These are phyloP conservation scores for Didymella glomerata DNA, from an alignment of 2,329 filamentous ascomycete species.

Conservation along the genomic window DNA sequence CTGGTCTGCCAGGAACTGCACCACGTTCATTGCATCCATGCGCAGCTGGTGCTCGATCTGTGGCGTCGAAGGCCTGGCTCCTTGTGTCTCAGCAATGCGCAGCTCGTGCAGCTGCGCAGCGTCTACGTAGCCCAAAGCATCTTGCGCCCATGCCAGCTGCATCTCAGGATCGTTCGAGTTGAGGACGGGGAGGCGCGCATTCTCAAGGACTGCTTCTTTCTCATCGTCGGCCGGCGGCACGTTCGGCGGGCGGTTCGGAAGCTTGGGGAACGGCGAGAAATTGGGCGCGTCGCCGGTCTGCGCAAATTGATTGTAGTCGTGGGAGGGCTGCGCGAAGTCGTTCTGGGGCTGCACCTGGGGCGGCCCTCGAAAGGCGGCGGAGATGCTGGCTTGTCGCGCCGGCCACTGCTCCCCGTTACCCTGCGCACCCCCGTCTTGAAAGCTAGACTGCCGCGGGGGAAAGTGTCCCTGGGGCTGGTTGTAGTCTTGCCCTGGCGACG, in stretches of 20 bases:
- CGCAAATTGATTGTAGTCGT: conserved; percentile 52
- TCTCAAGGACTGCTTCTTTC: conserved; percentile 88
- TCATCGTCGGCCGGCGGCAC: conserved; percentile 94
- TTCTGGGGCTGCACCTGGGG: conserved; percentile 45
- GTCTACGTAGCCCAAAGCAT: conserved; percentile 88
- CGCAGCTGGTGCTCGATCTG: conserved; percentile 87
- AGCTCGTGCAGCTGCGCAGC: conserved; percentile 79
- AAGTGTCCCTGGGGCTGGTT: conserved; percentile 40
- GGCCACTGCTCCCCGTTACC: conserved; percentile 42
- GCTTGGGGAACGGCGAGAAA: conserved; percentile 90
- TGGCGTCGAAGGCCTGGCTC: conserved; percentile 77
- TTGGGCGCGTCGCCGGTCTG: conserved; percentile 68
- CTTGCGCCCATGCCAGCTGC: conserved; percentile 96
- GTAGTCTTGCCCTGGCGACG: conserved; percentile 44
- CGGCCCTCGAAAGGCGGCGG: conserved; percentile 48
- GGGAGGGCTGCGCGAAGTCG: conserved; percentile 40
- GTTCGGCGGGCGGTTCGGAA: conserved; percentile 80
- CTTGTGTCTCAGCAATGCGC: conserved; percentile 67
- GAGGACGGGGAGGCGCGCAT: conserved; percentile 81
- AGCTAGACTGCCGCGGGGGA: conserved; percentile 45
- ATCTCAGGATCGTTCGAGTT: conserved; percentile 95
- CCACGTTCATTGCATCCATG: conserved; percentile 89
- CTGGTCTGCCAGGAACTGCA: conserved; percentile 88
- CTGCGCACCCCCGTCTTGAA: conserved; percentile 32
- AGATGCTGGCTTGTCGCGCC: conserved; percentile 47